Conservation (phyloP, 306 rosid species). For the Argentina anserina region DNA sequence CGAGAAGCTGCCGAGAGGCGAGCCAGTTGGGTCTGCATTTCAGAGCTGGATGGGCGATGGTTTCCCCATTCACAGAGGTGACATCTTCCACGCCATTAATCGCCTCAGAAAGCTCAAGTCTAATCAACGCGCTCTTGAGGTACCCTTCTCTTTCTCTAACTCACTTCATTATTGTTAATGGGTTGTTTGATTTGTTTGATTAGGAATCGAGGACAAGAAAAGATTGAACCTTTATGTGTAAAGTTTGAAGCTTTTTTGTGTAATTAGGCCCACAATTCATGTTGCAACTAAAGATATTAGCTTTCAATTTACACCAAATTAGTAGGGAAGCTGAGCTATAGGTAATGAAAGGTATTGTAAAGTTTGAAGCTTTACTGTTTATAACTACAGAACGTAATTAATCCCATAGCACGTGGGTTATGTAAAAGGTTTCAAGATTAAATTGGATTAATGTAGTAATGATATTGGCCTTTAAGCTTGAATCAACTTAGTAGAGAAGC, state of each 20-base stretch:
- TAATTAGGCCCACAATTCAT: neutral
- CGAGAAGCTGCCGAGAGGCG: constrained; percentile 59
- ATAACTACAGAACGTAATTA: too few relatives aligned
- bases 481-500: neutral
- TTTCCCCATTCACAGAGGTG: constrained; percentile 68
- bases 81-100: constrained; percentile 76
- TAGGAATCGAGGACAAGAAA: neutral
- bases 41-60: constrained; percentile 94
- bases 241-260: neutral
- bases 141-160: constrained; percentile 16
- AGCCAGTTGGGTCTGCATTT: constrained; percentile 63
- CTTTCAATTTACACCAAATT: neutral
- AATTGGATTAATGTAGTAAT: too few relatives aligned
- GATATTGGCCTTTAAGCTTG: neutral
- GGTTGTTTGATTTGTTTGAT: neutral
- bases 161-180: neutral
- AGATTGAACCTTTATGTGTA: neutral
- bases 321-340: constrained; percentile 1
- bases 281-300: neutral
- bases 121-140: constrained; percentile 89
- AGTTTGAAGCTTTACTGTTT: too few relatives aligned
- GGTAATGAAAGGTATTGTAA: constrained; percentile 62
- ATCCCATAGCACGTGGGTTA: too few relatives aligned
- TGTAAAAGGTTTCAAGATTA: too few relatives aligned
- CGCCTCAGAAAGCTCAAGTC: constrained; percentile 78